Evolutionary conservation across 768 basidiomycete species (phyloP), one percentile per base, ranked within the genome.

Genomic region (Termitomyces sp.): DNA sequence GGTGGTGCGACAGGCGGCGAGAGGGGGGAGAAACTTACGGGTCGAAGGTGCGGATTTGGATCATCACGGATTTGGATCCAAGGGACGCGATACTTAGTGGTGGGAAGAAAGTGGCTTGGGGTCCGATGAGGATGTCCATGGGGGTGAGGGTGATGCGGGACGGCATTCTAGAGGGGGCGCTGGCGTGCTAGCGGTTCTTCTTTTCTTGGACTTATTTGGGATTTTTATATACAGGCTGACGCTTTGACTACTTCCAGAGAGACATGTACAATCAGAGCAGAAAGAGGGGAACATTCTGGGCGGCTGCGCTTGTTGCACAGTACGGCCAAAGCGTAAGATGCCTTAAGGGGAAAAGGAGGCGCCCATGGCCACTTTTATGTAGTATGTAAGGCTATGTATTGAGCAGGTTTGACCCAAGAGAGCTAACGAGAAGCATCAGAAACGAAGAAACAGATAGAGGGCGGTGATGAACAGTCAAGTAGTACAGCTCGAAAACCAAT

Each of bases 1-100:
- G 10, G 14, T 23, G 21, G 19, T 34, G 12, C n/a, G n/a, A n/a
- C n/a, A 29, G 29, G 3, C 29, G 7, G 14, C 23, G 21, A 23
- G 3, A n/a, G 9, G 12, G 9, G 5, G 32, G 9, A n/a, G 19
- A 14, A 9, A 37, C 58, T 44, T 32, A 55, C 58, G 19, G 32
- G 10, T 43, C 46, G 19, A 35, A 38, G n/a, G 51, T 59, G 14
- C 53, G 53, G 14, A 59, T 53, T 45, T 59, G 58, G 17, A 59
- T 55, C 54, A 51, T 59, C 2, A 59, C n/a, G 2, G 58, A 50
- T 27, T 14, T 51, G 19, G 53, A 40, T 5, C 58, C 58, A 7
- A 59, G 54, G n/a, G 58, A 45, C 21, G 48, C 53, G 16, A 59
- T 37, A 12, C 45, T 59, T 32, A 54, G 19, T 35, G 31, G 47